Evolutionary conservation across 805 yeast species (phyloP).

Genomic region (Brettanomyces bruxellensis): DNA sequence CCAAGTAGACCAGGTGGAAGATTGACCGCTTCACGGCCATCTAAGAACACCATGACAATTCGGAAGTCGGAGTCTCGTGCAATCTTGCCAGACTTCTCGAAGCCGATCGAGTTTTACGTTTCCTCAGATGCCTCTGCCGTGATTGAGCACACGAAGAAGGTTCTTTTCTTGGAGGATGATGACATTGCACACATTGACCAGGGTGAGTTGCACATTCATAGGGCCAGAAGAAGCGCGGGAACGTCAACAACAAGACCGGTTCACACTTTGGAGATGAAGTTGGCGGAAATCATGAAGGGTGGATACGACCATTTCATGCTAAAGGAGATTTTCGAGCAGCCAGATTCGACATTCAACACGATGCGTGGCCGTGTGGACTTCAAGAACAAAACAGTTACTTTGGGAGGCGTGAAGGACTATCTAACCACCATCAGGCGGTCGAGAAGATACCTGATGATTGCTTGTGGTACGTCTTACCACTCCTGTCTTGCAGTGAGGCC

Average conservation of each 20-base stretch:
- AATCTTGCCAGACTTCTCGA: slow-evolving; percentile 85
- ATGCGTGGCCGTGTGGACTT: slow-evolving; percentile 99
- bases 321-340: slow-evolving; percentile 97
- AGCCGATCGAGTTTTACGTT: slow-evolving; percentile 87
- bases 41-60: slow-evolving; percentile 12
- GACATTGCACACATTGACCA: slow-evolving; percentile 97
- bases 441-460: slow-evolving; percentile 94
- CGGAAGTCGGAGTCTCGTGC: slow-evolving; percentile 71
- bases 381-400: slow-evolving; percentile 60
- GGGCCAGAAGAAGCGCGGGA: slow-evolving; percentile 81
- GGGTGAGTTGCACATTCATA: slow-evolving; percentile 97
- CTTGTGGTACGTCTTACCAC: slow-evolving; percentile 98
- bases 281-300: slow-evolving; percentile 98
- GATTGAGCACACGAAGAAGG: slow-evolving; percentile 94
- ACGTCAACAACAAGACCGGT: slow-evolving; percentile 93
- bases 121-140: slow-evolving; percentile 98
- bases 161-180: slow-evolving; percentile 91
- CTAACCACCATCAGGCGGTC: slow-evolving; percentile 87
- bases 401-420: slow-evolving; percentile 86
- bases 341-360: slow-evolving; percentile 95
- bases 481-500: slow-evolving; percentile 97
- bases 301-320: slow-evolving; percentile 95
- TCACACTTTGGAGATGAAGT: slow-evolving; percentile 93
- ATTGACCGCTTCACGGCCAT: not conserved
- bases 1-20: not conserved